Percentiles rank a stretch among this genome's conserved stretches.
phyloP scores from a whole-genome alignment of 441 rosid genomes.

The Populus trichocarpa region DNA sequence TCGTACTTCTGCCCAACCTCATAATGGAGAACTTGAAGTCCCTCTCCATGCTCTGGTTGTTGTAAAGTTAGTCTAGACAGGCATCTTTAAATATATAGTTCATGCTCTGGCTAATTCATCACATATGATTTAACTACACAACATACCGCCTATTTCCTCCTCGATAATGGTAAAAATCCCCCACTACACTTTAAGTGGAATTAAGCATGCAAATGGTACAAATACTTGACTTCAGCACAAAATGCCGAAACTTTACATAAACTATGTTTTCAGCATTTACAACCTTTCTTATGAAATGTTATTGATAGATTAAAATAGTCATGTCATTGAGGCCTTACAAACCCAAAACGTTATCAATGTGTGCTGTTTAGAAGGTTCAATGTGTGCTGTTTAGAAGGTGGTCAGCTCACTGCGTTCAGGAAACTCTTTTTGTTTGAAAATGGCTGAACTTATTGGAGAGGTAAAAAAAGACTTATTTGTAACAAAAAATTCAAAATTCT shows the following conservation, averaged over 20 bases:
- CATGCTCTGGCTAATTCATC: too few species aligned
- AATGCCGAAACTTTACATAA: background rate
- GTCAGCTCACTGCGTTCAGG: background rate
- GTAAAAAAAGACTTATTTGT: background rate
- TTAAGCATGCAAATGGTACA: background rate
- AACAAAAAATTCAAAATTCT: background rate
- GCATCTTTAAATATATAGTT: background rate
- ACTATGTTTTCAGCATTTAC: background rate
- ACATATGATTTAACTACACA: background rate
- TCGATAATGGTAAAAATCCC: background rate
- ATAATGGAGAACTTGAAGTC: constrained; percentile 87
- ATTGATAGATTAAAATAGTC: background rate
- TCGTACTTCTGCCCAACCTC: constrained; percentile 92
- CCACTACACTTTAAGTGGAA: background rate
- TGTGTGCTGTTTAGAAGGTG: background rate
- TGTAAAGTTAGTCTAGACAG: constrained; percentile 14
- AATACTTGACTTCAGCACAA: background rate
- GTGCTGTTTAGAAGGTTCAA: background rate
- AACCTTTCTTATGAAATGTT: background rate
- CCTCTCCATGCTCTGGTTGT: constrained; percentile 82
- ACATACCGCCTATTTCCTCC: background rate
- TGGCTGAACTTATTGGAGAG: background rate
- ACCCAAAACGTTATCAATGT: background rate
- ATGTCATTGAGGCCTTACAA: background rate
- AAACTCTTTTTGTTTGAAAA: background rate